Evolutionary conservation across 208 protist genomes (phyloP).

Genomic region (Kentomonas sorsogonicus): DNA sequence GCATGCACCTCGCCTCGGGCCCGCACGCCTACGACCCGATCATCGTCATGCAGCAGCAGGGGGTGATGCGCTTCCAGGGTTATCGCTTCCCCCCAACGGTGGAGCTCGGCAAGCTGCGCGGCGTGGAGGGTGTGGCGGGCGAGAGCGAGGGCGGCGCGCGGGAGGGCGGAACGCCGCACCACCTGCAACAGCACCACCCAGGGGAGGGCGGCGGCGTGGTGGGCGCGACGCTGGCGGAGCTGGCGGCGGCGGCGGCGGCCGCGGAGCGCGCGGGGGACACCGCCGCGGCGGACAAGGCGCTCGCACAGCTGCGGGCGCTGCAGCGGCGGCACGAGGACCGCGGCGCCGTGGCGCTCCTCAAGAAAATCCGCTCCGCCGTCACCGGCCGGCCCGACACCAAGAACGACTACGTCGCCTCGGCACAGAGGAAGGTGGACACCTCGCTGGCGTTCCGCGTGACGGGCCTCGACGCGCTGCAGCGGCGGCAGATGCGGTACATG

Average conservation of each 20-base stretch:
- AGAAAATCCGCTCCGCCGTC: slow-evolving; percentile 34
- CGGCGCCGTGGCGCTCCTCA: slow-evolving; percentile 23
- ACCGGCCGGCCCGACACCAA: slow-evolving; percentile 25
- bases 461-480: slow-evolving; percentile 73
- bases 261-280: too few species aligned
- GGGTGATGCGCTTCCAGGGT: slow-evolving; percentile 74
- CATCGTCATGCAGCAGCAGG: slow-evolving; percentile 75
- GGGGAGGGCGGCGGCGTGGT: slow-evolving; percentile 18
- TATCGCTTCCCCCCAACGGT: slow-evolving; percentile 80
- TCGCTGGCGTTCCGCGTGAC: slow-evolving; percentile 56
- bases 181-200: too few species aligned
- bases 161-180: too few species aligned
- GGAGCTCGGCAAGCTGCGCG: slow-evolving; percentile 72
- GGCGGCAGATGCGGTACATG: slow-evolving; percentile 81
- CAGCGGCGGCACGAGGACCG: slow-evolving; percentile 30
- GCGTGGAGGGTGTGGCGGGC: slow-evolving; percentile 26
- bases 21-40: slow-evolving; percentile 73
- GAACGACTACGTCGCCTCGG: slow-evolving; percentile 44
- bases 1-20: slow-evolving; percentile 50
- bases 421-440: slow-evolving; percentile 39
- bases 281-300: too few species aligned
- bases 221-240: too few species aligned
- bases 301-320: slow-evolving; percentile 8
- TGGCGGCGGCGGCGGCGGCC: too few species aligned
- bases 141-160: too few species aligned